These are phyloP conservation scores for Hemileccinum rubropunctum DNA, from an alignment of 768 basidiomycete genomes.

Conservation along the genomic window DNA sequence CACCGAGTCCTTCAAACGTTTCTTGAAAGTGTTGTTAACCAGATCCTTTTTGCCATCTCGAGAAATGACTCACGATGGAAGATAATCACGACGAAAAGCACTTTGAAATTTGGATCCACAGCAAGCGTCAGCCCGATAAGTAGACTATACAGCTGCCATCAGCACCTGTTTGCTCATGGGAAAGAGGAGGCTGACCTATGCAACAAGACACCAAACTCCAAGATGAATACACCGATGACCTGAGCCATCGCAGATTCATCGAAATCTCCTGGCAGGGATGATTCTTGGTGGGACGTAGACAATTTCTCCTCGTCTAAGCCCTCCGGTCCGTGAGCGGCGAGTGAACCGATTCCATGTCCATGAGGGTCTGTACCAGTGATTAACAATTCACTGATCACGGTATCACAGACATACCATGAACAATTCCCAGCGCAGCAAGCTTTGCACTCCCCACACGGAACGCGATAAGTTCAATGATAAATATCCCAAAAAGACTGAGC, in stretches of 20 bases:
- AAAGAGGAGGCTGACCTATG: conserved; percentile 51
- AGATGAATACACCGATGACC: conserved; percentile 81
- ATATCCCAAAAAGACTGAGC: conserved; percentile 77
- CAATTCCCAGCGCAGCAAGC: conserved; percentile 61
- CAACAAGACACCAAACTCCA: conserved; percentile 91
- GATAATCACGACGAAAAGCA: conserved; percentile 85
- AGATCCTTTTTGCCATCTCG: background rate
- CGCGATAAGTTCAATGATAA: conserved; percentile 81
- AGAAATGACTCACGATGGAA: conserved; percentile 78
- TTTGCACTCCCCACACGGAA: conserved; percentile 83
- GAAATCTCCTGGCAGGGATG: conserved; percentile 12
- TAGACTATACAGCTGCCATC: conserved; percentile 41
- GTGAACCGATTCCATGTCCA: conserved; percentile 57
- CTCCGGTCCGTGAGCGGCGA: conserved; percentile 74
- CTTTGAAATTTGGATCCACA: conserved; percentile 76
- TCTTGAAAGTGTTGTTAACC: conserved; percentile 42
- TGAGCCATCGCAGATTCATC: conserved; percentile 59
- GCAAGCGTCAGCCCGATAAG: conserved; percentile 90
- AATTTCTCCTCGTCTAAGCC: conserved; percentile 14
- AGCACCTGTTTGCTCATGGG: background rate
- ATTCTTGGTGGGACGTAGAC: conserved; percentile 28
- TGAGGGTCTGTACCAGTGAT: conserved; percentile 50
- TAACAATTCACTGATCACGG: background rate
- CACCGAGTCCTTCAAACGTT: conserved; percentile 91
- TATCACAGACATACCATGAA: conserved; percentile 45